These are phyloP conservation scores for Brassica nigra DNA, from an alignment of 345 rosid genomes.

Conservation along the genomic window DNA sequence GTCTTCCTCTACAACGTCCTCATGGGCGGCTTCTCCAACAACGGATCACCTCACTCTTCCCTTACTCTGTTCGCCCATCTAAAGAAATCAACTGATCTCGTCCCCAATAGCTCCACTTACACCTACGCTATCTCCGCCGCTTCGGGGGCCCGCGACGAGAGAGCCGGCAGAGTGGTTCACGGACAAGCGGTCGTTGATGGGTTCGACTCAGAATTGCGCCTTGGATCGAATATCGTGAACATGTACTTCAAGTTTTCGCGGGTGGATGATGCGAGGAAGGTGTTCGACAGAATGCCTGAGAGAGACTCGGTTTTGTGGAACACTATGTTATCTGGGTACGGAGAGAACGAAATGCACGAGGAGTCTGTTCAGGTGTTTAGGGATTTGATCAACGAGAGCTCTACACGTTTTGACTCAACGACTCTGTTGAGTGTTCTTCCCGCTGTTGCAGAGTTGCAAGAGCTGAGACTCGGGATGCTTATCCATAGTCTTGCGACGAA, in stretches of 20 bases:
- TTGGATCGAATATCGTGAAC: slow-evolving; percentile 65
- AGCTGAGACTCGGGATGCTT: slow-evolving; percentile 58
- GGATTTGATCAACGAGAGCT: slow-evolving; percentile 50
- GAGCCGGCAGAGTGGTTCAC: slow-evolving; percentile 51
- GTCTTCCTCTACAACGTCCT: slow-evolving; percentile 73
- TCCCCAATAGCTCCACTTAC: slow-evolving; percentile 66
- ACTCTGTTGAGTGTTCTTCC: slow-evolving; percentile 64
- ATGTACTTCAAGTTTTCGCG: slow-evolving; percentile 53
- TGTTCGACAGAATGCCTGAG: slow-evolving; percentile 63
- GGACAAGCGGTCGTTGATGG: slow-evolving; percentile 60
- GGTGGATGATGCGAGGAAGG: slow-evolving; percentile 45
- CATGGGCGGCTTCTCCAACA: slow-evolving; percentile 58
- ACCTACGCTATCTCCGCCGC: slow-evolving; percentile 58
- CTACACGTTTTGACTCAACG: slow-evolving; percentile 48
- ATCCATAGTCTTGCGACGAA: slow-evolving; percentile 61
- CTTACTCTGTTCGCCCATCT: slow-evolving; percentile 53
- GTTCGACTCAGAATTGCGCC: slow-evolving; percentile 52
- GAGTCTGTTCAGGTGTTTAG: slow-evolving; percentile 53
- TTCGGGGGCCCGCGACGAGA: slow-evolving; percentile 41
- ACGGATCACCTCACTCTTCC: slow-evolving; percentile 46
- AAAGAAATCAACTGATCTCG: slow-evolving; percentile 43
- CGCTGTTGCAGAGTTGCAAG: slow-evolving; percentile 71
- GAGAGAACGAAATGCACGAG: slow-evolving; percentile 48
- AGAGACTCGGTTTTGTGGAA: slow-evolving; percentile 71
- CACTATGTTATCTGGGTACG: slow-evolving; percentile 66